Evolutionary conservation across 345 rosid species (phyloP).

Genomic region (Acer saccharum): DNA sequence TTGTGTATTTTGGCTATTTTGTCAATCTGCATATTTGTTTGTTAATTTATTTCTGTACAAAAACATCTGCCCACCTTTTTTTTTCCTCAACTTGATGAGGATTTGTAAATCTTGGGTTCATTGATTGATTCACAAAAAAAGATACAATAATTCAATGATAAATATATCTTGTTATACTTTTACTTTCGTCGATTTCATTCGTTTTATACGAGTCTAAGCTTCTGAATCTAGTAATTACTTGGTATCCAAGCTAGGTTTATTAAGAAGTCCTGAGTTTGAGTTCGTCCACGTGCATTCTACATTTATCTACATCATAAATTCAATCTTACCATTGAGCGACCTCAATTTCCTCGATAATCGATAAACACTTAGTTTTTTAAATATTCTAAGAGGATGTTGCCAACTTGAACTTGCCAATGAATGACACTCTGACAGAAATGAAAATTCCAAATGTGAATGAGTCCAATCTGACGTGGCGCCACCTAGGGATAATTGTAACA

Average conservation of each 20-base stretch:
- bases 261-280: neutral
- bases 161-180: slow-evolving; percentile 3
- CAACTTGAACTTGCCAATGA: no score
- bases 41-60: slow-evolving; percentile 19
- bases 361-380: no score
- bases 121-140: slow-evolving; percentile 19
- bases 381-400: no score
- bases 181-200: neutral
- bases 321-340: no score
- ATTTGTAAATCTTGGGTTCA: slow-evolving; percentile 21
- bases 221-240: no score
- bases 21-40: slow-evolving; percentile 3
- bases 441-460: neutral
- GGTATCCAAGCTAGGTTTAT: neutral
- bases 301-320: no score
- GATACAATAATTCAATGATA: slow-evolving; percentile 10
- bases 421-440: neutral
- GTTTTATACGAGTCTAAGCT: no score
- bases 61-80: slow-evolving; percentile 7
- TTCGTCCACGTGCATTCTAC: no score
- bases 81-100: slow-evolving; percentile 10
- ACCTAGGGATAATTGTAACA: neutral
- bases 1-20: slow-evolving; percentile 7
- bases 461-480: neutral
- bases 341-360: no score